A percentile compares a stretch with the other conserved stretches of the same genome.
Conservation (phyloP, 2,329 filamentous ascomycete species). For the Hypoxylon sp. region DNA sequence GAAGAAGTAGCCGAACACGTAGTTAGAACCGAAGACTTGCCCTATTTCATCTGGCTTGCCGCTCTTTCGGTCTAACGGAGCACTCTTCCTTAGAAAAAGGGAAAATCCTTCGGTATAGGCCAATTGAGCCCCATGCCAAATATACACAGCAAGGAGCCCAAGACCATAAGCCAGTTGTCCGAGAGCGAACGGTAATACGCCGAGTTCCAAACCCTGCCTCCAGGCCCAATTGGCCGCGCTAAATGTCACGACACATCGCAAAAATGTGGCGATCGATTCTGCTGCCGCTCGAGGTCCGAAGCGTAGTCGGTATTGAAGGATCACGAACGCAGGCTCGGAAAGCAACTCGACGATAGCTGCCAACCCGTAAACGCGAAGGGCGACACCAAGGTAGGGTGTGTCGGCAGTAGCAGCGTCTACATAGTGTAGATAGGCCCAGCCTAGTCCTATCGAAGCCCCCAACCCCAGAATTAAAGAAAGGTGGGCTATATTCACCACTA, state of each 20-base stretch:
- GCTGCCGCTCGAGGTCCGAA: constrained; percentile 85
- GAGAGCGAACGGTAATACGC: constrained; percentile 88
- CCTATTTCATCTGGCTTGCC: background rate
- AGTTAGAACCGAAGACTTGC: constrained; percentile 51
- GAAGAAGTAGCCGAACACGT: constrained; percentile 74
- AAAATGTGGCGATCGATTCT: constrained; percentile 84
- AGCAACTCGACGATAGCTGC: constrained; percentile 79
- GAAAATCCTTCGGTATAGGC: constrained; percentile 75
- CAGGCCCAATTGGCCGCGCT: constrained; percentile 75
- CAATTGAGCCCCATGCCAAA: constrained; percentile 69
- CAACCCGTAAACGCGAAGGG: constrained; percentile 68
- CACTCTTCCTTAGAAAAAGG: constrained; percentile 66
- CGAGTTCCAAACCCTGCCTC: constrained; percentile 66
- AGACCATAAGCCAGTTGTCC: constrained; percentile 85
- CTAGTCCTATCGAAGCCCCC: constrained; percentile 73
- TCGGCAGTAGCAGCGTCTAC: constrained; percentile 61
- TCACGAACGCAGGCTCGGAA: constrained; percentile 89
- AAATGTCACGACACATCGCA: constrained; percentile 82
- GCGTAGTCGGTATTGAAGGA: constrained; percentile 83
- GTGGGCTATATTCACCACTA: constrained; percentile 90
- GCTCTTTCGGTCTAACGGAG: constrained; percentile 36
- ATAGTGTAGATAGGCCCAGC: constrained; percentile 74
- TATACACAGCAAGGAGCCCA: constrained; percentile 78
- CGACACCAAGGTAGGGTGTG: constrained; percentile 72
- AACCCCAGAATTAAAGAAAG: constrained; percentile 78